Percentiles rank a stretch among this genome's conserved stretches.
phyloP scores from a whole-genome alignment of 768 basidiomycete species.

The Tubosaeta sp. region DNA sequence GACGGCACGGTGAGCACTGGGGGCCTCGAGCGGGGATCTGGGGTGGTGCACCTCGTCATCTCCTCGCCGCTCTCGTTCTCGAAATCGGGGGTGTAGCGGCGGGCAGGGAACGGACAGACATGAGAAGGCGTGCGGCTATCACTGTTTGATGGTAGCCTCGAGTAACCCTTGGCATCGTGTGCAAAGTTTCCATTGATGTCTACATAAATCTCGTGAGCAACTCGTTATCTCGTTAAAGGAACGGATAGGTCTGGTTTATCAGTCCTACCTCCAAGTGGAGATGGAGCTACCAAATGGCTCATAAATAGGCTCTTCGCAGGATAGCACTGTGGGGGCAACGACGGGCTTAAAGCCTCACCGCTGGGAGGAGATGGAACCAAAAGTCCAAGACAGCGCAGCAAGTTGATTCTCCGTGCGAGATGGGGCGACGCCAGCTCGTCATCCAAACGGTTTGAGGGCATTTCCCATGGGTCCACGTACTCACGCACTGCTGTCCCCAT shows the following conservation, averaged over 20 bases:
- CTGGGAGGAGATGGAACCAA: background rate
- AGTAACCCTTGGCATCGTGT: conserved; percentile 9
- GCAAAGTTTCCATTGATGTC: background rate
- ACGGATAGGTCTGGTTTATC: background rate
- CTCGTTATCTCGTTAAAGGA: background rate
- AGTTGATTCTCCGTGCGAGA: background rate
- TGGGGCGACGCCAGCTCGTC: background rate
- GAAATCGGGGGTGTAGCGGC: conserved; percentile 1
- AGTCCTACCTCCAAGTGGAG: conserved; percentile 10
- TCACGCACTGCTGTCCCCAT: background rate
- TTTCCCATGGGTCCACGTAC: conserved; percentile 1
- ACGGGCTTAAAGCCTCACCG: background rate
- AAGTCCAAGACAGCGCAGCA: background rate
- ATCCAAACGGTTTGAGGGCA: background rate
- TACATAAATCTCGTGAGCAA: conserved; percentile 11
- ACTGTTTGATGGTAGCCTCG: background rate
- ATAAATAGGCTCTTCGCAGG: conserved; percentile 3
- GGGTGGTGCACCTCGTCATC: background rate
- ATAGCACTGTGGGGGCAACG: background rate
- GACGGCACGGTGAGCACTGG: background rate
- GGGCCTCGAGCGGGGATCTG: background rate
- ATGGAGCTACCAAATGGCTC: conserved; percentile 7
- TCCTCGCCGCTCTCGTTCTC: conserved; percentile 16
- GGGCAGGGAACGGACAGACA: background rate
- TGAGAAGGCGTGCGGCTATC: background rate